Conservation (phyloP, 2,329 filamentous ascomycete species). For the Chalaropsis thielavioides region DNA sequence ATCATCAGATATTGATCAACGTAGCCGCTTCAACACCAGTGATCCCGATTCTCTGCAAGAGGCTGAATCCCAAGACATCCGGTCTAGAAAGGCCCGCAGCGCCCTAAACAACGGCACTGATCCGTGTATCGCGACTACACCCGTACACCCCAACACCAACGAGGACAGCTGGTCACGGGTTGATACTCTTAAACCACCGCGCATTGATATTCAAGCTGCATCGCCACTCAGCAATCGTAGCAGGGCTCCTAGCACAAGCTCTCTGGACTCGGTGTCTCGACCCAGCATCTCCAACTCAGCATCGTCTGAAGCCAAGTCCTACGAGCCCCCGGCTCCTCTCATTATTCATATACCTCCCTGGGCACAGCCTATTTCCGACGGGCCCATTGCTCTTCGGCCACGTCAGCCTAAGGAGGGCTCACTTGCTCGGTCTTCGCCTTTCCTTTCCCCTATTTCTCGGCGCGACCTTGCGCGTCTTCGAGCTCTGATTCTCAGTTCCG, state of each 20-base stretch:
- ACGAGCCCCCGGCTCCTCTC: neutral
- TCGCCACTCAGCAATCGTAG: slow-evolving; percentile 22
- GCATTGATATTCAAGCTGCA: slow-evolving; percentile 33
- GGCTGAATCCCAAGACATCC: neutral
- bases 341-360: slow-evolving; percentile 6
- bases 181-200: slow-evolving; percentile 35
- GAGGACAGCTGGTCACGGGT: slow-evolving; percentile 33
- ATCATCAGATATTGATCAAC: slow-evolving; percentile 15
- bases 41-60: neutral
- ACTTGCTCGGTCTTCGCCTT: neutral
- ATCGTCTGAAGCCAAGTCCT: slow-evolving; percentile 28
- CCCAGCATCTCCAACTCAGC: slow-evolving; percentile 24
- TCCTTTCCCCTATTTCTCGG: slow-evolving; percentile 35
- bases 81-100: neutral
- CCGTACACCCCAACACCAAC: slow-evolving; percentile 22
- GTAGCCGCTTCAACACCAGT: slow-evolving; percentile 15
- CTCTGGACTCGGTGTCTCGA: slow-evolving; percentile 8
- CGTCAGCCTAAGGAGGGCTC: slow-evolving; percentile 5
- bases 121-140: neutral
- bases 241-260: slow-evolving; percentile 8
- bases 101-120: neutral
- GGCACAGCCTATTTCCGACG: slow-evolving; percentile 16
- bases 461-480: slow-evolving; percentile 70
- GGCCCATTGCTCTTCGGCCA: slow-evolving; percentile 19
- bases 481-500: slow-evolving; percentile 64